Conservation (phyloP, 2,329 filamentous ascomycete species). For the Lasiodiplodia citricola region DNA sequence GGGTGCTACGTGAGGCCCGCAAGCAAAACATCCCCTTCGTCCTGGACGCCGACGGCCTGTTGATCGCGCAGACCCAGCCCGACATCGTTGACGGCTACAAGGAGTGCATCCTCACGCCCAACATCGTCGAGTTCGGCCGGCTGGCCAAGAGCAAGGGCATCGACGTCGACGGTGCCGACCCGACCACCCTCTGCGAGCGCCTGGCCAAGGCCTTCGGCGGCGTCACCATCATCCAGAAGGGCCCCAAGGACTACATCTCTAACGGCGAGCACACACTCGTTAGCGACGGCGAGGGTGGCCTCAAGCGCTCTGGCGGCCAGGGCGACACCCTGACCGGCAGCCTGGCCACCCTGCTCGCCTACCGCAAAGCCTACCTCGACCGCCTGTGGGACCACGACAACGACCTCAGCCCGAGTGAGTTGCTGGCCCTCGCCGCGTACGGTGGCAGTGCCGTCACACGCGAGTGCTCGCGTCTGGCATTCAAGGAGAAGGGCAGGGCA, state of each 20-base stretch:
- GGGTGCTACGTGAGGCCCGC: constrained; percentile 79
- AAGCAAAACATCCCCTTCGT: constrained; percentile 78
- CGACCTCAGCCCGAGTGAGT: constrained; percentile 62
- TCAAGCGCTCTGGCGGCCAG: constrained; percentile 92
- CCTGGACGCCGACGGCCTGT: constrained; percentile 87
- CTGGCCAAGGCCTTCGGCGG: constrained; percentile 80
- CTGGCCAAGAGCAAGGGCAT: constrained; percentile 78
- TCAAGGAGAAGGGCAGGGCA: constrained; percentile 81
- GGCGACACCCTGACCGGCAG: constrained; percentile 93
- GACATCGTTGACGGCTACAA: constrained; percentile 79
- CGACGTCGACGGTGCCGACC: constrained; percentile 59
- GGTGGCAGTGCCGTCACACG: constrained; percentile 87
- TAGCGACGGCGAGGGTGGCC: constrained; percentile 78
- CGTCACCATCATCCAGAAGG: constrained; percentile 92
- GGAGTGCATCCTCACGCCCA: constrained; percentile 89
- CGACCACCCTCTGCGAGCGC: constrained; percentile 66
- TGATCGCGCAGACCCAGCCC: constrained; percentile 76
- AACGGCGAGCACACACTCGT: constrained; percentile 77
- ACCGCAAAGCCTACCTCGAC: constrained; percentile 86
- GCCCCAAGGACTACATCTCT: constrained; percentile 78
- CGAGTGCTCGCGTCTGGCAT: constrained; percentile 87
- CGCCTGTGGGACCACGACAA: constrained; percentile 71
- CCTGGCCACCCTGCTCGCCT: constrained; percentile 86
- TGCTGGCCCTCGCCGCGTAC: constrained; percentile 78
- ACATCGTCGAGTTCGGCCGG: constrained; percentile 88